Base-by-base conservation (phyloP, 257 asterid genomes). In the Leptodermis oblonga region DNA sequence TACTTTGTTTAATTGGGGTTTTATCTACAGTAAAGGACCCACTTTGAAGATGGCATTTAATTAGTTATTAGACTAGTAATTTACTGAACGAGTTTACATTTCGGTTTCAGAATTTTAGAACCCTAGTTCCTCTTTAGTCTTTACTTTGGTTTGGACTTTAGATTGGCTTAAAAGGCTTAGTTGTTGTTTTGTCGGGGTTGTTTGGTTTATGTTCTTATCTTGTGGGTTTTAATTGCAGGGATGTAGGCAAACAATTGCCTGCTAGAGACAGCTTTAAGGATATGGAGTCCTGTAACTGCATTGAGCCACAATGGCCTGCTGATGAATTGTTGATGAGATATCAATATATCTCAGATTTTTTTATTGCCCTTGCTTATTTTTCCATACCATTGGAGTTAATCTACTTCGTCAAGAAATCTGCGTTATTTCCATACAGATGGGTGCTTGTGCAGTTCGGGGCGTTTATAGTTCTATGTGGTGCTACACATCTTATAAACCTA, bases 381-480 rank as follows among this genome's bases (percentile, higher is more conserved):
- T 94, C 99, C 26, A 94, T 94, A 78, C 99, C 99, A 6, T 64
- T 94, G 77, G 99, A 94, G 83, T 76, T 94, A 73, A 90, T 94
- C 64, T 94, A 94, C 86, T 94, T 94, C 68, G 99, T 94, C 30
- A 88, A 94, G 76, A 94, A 89, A 84, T 94, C 99, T 53, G 97
- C 97, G 0, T 96, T 91, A 62, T 94, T 94, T 72, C 99, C 99
- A 0, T 94, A 94, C 70, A 81, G 90, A 84, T 94, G 99, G 99
- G 99, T 94, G 78, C 96, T 94, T 41, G 96, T 94, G 74, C 99
- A 94, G 87, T 94, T 94, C 62, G 99, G 99, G 73, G 99, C 99
- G 31, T 94, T 94, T 72, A 94, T 94, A 64, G 96, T 94, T 78
- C 97, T 94, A 31, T 94, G 99, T 77, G 99, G 99, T 28, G 97